Evolutionary conservation across 1,139 yeast species (phyloP).

Genomic region (Kodamaea derodonti): DNA sequence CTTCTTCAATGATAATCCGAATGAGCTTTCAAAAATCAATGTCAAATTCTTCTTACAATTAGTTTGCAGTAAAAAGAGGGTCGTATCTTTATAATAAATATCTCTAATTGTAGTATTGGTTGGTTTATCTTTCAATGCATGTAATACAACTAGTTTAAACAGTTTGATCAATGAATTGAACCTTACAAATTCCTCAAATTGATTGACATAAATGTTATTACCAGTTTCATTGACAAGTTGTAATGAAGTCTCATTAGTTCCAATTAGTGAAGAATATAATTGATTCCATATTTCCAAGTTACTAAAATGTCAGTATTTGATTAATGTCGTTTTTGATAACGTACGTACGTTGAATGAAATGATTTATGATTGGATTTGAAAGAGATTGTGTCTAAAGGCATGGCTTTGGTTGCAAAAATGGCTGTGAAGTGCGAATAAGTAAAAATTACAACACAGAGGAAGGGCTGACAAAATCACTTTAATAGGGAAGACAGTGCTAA

Average conservation of each 20-base stretch:
- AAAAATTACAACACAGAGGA: no score
- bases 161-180: slow-evolving; percentile 14
- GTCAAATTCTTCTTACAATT: slow-evolving; percentile 42
- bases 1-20: slow-evolving; percentile 17
- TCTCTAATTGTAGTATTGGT: slow-evolving; percentile 54
- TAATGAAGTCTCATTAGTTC: slow-evolving; percentile 1
- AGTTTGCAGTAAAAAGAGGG: slow-evolving; percentile 46
- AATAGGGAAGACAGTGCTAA: no score
- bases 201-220: slow-evolving; percentile 2
- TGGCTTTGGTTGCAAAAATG: no score
- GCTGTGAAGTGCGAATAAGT: no score
- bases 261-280: background rate
- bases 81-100: slow-evolving; percentile 61
- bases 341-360: no score
- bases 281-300: background rate
- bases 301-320: no score
- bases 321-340: no score
- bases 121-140: slow-evolving; percentile 11
- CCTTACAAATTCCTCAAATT: slow-evolving; percentile 5
- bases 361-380: no score
- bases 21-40: slow-evolving; percentile 24
- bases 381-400: no score
- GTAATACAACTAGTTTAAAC: slow-evolving; percentile 17
- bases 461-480: no score
- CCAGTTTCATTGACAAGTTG: slow-evolving; percentile 1